These are phyloP conservation scores for Orbilia javanica DNA, from an alignment of 2,329 filamentous ascomycete genomes.

Conservation along the genomic window DNA sequence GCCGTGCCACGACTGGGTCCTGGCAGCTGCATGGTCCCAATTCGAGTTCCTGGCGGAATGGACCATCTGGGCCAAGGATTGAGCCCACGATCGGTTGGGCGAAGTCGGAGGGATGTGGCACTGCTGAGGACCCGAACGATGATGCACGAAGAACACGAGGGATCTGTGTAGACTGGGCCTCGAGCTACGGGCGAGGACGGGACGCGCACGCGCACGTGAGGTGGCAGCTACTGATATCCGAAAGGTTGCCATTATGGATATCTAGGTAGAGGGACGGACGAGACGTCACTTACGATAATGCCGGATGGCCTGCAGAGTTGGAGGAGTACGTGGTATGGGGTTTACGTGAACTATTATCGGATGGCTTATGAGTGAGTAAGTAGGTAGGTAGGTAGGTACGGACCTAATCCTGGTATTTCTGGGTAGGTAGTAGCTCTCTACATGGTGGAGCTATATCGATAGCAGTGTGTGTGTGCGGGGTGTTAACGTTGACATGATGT, in stretches of 20 bases:
- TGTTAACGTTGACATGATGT: not conserved
- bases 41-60: not conserved
- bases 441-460: no score
- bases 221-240: not conserved
- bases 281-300: no score
- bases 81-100: not conserved
- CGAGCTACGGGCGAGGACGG: not conserved
- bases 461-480: not conserved
- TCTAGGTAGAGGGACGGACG: no score
- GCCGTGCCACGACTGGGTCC: not conserved
- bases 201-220: no score
- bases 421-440: no score
- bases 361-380: no score
- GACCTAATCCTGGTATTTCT: no score
- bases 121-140: conserved; percentile 7
- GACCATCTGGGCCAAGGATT: not conserved
- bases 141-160: conserved; percentile 33
- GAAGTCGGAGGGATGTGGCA: not conserved
- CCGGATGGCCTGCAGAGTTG: no score
- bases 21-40: not conserved
- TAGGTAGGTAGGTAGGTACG: no score
- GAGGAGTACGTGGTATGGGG: not conserved
- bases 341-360: no score
- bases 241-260: not conserved
- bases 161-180: not conserved